Conservation (phyloP, 2,329 filamentous ascomycete genomes). For the Colletotrichum sidae region DNA sequence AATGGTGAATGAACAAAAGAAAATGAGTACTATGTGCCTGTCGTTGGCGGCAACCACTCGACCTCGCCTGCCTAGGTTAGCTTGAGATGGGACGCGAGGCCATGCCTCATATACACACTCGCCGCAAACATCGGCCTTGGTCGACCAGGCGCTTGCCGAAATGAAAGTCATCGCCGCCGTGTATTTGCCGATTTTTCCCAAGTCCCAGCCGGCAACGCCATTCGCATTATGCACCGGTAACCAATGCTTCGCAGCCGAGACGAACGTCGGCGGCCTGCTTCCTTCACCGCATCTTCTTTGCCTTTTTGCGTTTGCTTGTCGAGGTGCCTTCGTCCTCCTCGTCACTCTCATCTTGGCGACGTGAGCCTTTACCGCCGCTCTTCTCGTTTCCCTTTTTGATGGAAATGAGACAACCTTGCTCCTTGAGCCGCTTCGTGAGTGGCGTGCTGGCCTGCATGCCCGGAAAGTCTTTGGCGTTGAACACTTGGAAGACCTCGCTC, state of each 20-base stretch:
- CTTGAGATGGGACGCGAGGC: no score
- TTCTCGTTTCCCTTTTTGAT: slow-evolving; percentile 88
- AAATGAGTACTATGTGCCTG: not conserved
- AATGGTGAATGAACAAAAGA: slow-evolving; percentile 3
- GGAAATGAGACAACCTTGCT: slow-evolving; percentile 85
- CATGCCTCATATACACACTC: not conserved
- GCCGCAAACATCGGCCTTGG: not conserved
- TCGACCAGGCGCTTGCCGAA: not conserved
- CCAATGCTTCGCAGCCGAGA: not conserved
- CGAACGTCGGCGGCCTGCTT: not conserved
- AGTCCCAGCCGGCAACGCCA: slow-evolving; percentile 23
- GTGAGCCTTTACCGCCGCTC: slow-evolving; percentile 49
- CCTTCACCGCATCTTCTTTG: slow-evolving; percentile 28
- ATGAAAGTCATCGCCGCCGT: slow-evolving; percentile 26
- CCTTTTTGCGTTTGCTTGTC: slow-evolving; percentile 29
- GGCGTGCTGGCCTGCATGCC: slow-evolving; percentile 84
- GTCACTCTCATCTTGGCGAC: slow-evolving; percentile 54
- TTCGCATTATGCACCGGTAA: slow-evolving; percentile 17
- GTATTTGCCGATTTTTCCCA: slow-evolving; percentile 27
- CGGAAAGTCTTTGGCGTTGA: slow-evolving; percentile 87
- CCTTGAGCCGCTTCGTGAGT: slow-evolving; percentile 78
- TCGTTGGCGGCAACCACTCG: no score
- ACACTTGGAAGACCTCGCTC: slow-evolving; percentile 82
- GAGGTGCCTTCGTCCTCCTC: slow-evolving; percentile 54
- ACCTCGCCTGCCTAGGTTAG: no score